phyloP scores from a whole-genome alignment of 1,284 basidiomycete species.

The Tausonia pullulans region DNA sequence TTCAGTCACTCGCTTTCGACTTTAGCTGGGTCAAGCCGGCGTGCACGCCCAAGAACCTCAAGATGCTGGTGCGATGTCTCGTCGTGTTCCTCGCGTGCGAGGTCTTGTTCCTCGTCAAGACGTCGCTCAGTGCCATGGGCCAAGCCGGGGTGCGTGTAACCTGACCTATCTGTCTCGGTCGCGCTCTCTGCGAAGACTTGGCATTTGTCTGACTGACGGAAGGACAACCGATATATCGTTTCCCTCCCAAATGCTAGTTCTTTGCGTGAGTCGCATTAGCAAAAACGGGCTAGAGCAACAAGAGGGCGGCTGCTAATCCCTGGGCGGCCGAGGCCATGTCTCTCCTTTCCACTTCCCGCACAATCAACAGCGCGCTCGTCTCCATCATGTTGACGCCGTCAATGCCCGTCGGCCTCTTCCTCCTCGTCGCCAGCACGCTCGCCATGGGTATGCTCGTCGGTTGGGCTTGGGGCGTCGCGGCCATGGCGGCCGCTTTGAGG shows the following conservation, averaged over 20 bases:
- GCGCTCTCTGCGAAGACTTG: background rate
- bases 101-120: background rate
- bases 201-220: background rate
- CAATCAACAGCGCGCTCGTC: slow-evolving; percentile 21
- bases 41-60: background rate
- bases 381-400: slow-evolving; percentile 30
- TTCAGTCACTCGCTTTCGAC: too few species aligned
- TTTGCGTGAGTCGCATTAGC: too few species aligned
- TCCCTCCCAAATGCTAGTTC: too few species aligned
- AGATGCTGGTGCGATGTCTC: slow-evolving; percentile 6
- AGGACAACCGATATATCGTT: too few species aligned
- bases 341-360: background rate
- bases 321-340: background rate
- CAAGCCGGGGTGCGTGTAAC: background rate
- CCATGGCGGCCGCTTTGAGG: slow-evolving; percentile 53
- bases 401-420: slow-evolving; percentile 29
- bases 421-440: slow-evolving; percentile 39
- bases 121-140: background rate
- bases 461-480: slow-evolving; percentile 62
- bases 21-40: background rate
- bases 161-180: too few species aligned
- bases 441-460: slow-evolving; percentile 52
- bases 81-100: slow-evolving; percentile 1
- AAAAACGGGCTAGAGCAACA: too few species aligned
- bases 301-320: too few species aligned